Base-by-base conservation (phyloP, 1,284 basidiomycete species). In the Ceratobasidium sp. region DNA sequence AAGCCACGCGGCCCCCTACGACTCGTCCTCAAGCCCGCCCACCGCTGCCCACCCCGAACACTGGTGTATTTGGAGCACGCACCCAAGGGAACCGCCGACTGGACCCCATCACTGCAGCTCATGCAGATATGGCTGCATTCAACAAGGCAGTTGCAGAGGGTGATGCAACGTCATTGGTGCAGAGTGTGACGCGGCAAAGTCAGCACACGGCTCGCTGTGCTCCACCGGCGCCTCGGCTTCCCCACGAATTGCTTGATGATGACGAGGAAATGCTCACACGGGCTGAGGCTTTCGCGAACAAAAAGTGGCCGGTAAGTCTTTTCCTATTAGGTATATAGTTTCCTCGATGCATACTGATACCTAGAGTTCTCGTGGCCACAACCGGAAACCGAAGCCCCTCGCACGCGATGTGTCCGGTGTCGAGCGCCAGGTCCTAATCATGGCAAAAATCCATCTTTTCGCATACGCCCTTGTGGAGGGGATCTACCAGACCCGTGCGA, bases 301-400 rank as follows among this genome's bases (percentile, higher is more conserved):
- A 11, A 22, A 61, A 41, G 19, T 61, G 34, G 58, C 58, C 58
- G 6, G 58, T 61, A 34, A 61, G 58, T 61, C 11, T 22, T 41
- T 24, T 39, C 2, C 14, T 13, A 13, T 61, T 39, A 39, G 24
- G 34, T 41, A 59, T 39, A 39, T 39, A 39, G 5, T n/a, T 37
- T 4, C n/a, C 31, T 34, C 14, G 37, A 9, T 59, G n/a, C 14
- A 41, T 59, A 59, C 34, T 41, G 16, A 59, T 22, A n/a, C 22
- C 9, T 3, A 51, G 49, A 39, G 11, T n/a, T 46, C 43, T 22
- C 49, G 49, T 11, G 6, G 49, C 22, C 22, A 22, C 22, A 51
- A 51, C 11, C 56, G 56, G 2, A 58, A 72, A 72, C 37, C 22
- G n/a, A 72, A 72, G 68, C 68, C 68, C 11, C 43, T 72, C 11